These are phyloP conservation scores for Durusdinium trenchii DNA, from an alignment of 73 alveolate genomes.

Conservation along the genomic window DNA sequence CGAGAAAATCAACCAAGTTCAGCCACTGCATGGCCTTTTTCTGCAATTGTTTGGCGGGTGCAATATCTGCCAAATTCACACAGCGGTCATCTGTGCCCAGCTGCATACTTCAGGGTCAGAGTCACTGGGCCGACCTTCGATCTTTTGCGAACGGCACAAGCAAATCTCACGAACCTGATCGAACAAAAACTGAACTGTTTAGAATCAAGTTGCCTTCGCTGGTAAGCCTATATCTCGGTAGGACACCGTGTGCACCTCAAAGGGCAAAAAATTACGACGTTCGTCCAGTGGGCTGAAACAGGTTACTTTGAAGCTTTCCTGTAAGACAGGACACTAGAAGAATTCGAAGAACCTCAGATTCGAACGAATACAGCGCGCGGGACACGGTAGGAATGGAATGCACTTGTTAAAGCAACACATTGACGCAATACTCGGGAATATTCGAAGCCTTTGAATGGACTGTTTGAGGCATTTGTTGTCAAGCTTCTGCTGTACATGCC, in stretches of 20 bases:
- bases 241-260: slow-evolving; percentile 65
- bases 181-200: background rate
- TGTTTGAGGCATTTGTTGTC: too few relatives aligned
- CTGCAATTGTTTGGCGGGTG: background rate
- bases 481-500: too few relatives aligned
- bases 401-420: too few relatives aligned
- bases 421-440: too few relatives aligned
- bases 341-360: slow-evolving; percentile 55
- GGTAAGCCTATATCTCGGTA: slow-evolving; percentile 41
- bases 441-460: too few relatives aligned
- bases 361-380: background rate
- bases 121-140: slow-evolving; percentile 62
- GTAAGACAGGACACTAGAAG: slow-evolving; percentile 33
- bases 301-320: too few relatives aligned
- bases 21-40: slow-evolving; percentile 72
- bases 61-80: background rate
- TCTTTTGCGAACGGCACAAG: background rate
- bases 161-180: background rate
- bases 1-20: slow-evolving; percentile 79
- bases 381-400: too few relatives aligned
- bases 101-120: slow-evolving; percentile 46
- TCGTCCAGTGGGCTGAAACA: background rate
- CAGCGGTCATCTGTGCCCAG: background rate
- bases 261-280: background rate
- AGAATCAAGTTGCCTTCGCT: background rate